These are phyloP conservation scores for Pythium biforme DNA, from an alignment of 352 stramenopile species.

Conservation along the genomic window DNA sequence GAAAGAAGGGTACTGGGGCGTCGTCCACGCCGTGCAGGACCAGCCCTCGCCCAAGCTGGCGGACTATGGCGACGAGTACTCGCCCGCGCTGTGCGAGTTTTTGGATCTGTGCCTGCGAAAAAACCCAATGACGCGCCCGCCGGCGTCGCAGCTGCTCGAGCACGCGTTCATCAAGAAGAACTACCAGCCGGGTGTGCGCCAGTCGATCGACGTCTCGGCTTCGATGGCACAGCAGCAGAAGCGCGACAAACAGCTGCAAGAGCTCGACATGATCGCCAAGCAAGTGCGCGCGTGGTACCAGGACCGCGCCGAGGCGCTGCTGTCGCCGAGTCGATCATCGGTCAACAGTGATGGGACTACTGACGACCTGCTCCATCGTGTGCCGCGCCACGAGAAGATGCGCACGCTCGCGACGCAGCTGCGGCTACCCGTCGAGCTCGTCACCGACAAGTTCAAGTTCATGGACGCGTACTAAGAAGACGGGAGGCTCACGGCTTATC, in stretches of 20 bases:
- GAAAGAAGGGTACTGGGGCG: conserved; percentile 87
- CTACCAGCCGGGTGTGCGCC: conserved; percentile 35
- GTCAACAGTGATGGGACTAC: neutral
- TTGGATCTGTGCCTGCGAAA: conserved; percentile 79
- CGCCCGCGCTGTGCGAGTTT: conserved; percentile 71
- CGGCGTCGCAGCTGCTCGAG: conserved; percentile 49
- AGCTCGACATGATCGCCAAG: conserved; percentile 48
- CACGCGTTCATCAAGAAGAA: conserved; percentile 74
- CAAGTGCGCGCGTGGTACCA: conserved; percentile 58
- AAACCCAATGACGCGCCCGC: conserved; percentile 61
- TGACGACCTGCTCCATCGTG: conserved; percentile 23
- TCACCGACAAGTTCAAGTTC: conserved; percentile 56
- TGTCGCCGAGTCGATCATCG: conserved; percentile 23
- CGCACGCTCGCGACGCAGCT: conserved; percentile 46
- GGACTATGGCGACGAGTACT: conserved; percentile 68
- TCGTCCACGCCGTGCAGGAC: conserved; percentile 83
- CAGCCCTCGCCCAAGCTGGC: conserved; percentile 63
- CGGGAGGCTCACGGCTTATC: neutral
- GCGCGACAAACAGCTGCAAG: conserved; percentile 33
- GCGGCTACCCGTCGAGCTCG: conserved; percentile 48
- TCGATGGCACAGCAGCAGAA: conserved; percentile 24
- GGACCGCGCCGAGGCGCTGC: conserved; percentile 42
- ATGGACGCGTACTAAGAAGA: conserved; percentile 32
- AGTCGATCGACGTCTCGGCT: conserved; percentile 22
- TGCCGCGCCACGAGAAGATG: conserved; percentile 35